Conservation (phyloP, 2,329 filamentous ascomycete genomes). For the Amauroascus niger region DNA sequence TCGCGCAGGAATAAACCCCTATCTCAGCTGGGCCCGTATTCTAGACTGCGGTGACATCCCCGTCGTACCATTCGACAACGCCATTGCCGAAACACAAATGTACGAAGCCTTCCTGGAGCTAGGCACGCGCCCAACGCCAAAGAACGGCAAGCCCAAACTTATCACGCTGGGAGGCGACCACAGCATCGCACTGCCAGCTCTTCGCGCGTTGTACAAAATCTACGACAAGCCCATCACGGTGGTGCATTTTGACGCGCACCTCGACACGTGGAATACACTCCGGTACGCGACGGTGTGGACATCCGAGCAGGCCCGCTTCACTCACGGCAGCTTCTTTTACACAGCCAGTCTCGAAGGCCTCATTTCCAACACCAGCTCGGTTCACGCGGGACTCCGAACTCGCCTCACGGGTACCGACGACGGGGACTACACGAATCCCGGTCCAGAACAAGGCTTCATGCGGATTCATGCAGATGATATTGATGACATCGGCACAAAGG, state of each 20-base stretch:
- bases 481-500: constrained; percentile 65
- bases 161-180: constrained; percentile 67
- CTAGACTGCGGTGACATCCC: constrained; percentile 89
- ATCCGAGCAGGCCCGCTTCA: constrained; percentile 63
- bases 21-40: constrained; percentile 65
- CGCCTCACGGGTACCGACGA: constrained; percentile 58
- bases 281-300: constrained; percentile 70
- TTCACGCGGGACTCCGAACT: constrained; percentile 76
- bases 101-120: constrained; percentile 67
- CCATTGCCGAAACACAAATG: constrained; percentile 73
- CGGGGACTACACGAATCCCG: constrained; percentile 57
- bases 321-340: constrained; percentile 88
- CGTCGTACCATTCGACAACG: constrained; percentile 77
- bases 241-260: constrained; percentile 67
- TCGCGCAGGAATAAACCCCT: constrained; percentile 73
- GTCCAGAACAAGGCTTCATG: constrained; percentile 67
- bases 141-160: constrained; percentile 42
- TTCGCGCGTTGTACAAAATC: constrained; percentile 54
- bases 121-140: constrained; percentile 36
- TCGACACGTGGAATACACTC: constrained; percentile 75
- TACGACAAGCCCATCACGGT: constrained; percentile 57
- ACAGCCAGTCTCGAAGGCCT: constrained; percentile 71
- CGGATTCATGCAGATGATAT: constrained; percentile 79
- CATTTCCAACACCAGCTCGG: constrained; percentile 61
- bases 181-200: constrained; percentile 58